Evolutionary conservation across 75 land plant genomes (phyloP).

Genomic region (Selaginella moellendorffii): DNA sequence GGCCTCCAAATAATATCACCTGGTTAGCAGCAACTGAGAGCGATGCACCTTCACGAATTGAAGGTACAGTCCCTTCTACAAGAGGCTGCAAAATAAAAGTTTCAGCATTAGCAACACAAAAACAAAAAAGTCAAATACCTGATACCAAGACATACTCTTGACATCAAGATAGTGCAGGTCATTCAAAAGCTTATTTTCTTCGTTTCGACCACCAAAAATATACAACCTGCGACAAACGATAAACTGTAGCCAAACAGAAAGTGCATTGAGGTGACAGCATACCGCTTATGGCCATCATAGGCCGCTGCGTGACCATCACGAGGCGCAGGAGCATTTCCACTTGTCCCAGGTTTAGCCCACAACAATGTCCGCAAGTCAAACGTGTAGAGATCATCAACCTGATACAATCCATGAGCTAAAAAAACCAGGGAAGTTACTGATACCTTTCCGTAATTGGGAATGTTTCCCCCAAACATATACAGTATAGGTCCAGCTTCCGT

Average conservation of each 20-base stretch:
- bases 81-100: slow-evolving; percentile 22
- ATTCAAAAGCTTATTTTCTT: slow-evolving; percentile 28
- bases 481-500: slow-evolving; percentile 25
- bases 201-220: slow-evolving; percentile 32
- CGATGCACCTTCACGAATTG: slow-evolving; percentile 26
- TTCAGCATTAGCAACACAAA: neutral
- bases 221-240: slow-evolving; percentile 22
- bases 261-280: too few relatives aligned
- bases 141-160: slow-evolving; percentile 29
- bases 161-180: slow-evolving; percentile 26
- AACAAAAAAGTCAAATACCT: slow-evolving; percentile 13
- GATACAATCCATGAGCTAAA: neutral
- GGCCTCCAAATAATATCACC: slow-evolving; percentile 23
- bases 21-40: slow-evolving; percentile 19
- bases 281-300: slow-evolving; percentile 29
- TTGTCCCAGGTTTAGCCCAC: slow-evolving; percentile 23
- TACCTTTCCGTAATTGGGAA: slow-evolving; percentile 26
- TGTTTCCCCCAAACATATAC: slow-evolving; percentile 25
- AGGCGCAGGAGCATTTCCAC: slow-evolving; percentile 22
- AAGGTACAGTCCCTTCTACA: slow-evolving; percentile 18
- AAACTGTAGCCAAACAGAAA: too few relatives aligned
- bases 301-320: slow-evolving; percentile 31
- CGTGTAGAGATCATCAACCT: slow-evolving; percentile 23
- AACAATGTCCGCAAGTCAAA: slow-evolving; percentile 19
- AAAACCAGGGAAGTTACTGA: neutral